A percentile compares a stretch with the other conserved stretches of the same genome.
Evolutionary conservation across 805 yeast genomes (phyloP).

Genomic region (Pichia sporocuriosa): DNA sequence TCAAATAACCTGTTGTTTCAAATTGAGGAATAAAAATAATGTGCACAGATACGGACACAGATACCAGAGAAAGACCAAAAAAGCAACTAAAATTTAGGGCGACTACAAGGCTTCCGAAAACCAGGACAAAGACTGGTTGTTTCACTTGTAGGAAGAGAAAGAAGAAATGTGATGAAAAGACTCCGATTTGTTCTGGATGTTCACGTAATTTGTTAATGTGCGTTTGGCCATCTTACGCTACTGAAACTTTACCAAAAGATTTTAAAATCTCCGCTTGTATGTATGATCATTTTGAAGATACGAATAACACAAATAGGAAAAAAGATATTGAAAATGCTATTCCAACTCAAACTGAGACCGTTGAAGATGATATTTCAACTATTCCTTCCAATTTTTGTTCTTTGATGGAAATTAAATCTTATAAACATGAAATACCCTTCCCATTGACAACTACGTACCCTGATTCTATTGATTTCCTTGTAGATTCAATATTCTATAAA

Average conservation of each 20-base stretch:
- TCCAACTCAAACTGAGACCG: not conserved
- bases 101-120: conserved; percentile 12
- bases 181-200: conserved; percentile 31
- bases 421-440: conserved; percentile 17
- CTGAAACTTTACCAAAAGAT: conserved; percentile 24
- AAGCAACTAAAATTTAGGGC: not conserved
- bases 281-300: conserved; percentile 2
- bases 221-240: conserved; percentile 25
- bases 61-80: conserved; percentile 4
- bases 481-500: conserved; percentile 8
- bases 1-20: too few species aligned
- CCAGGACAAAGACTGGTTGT: conserved; percentile 31
- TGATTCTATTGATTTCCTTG: conserved; percentile 13
- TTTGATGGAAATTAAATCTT: conserved; percentile 21
- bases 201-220: conserved; percentile 29
- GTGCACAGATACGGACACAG: not conserved
- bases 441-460: conserved; percentile 7
- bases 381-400: conserved; percentile 26
- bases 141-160: conserved; percentile 33
- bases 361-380: conserved; percentile 14
- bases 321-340: not conserved
- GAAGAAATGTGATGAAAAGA: conserved; percentile 32
- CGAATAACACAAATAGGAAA: not conserved
- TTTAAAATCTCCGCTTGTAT: conserved; percentile 22
- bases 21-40: too few species aligned